A percentile compares a stretch with the other conserved stretches of the same genome.
Conservation (phyloP, 2,329 filamentous ascomycete genomes). For the Hypoxylon sp. region DNA sequence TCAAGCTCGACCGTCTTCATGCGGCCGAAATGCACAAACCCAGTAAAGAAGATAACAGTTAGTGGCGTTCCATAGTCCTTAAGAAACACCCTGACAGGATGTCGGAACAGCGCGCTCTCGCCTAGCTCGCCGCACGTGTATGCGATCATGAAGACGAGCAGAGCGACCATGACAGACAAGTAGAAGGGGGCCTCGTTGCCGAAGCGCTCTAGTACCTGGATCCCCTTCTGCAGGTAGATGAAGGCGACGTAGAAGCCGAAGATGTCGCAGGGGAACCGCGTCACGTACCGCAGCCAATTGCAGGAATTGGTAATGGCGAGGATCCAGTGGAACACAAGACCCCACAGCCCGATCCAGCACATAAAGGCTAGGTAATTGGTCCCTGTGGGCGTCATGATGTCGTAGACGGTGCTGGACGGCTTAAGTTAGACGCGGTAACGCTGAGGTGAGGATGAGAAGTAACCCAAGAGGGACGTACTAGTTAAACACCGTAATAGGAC, state of each 20-base stretch:
- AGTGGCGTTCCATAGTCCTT: slow-evolving; percentile 91
- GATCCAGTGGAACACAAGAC: slow-evolving; percentile 86
- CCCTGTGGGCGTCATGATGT: slow-evolving; percentile 83
- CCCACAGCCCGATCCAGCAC: slow-evolving; percentile 93
- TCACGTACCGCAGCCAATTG: slow-evolving; percentile 90
- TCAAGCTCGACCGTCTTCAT: slow-evolving; percentile 80
- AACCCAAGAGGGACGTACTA: slow-evolving; percentile 67
- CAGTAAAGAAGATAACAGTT: slow-evolving; percentile 88
- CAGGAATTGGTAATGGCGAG: slow-evolving; percentile 88
- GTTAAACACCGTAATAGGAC: slow-evolving; percentile 93
- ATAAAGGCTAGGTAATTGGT: slow-evolving; percentile 91
- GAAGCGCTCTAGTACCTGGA: slow-evolving; percentile 85
- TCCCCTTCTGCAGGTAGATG: slow-evolving; percentile 92
- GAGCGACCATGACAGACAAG: slow-evolving; percentile 80
- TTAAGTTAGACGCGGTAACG: slow-evolving; percentile 15
- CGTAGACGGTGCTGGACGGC: slow-evolving; percentile 78
- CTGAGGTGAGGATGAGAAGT: not conserved
- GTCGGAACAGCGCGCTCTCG: slow-evolving; percentile 78
- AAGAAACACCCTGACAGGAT: slow-evolving; percentile 83
- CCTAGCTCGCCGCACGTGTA: slow-evolving; percentile 82
- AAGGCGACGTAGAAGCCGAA: slow-evolving; percentile 95
- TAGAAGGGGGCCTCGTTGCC: slow-evolving; percentile 79
- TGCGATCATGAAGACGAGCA: slow-evolving; percentile 83
- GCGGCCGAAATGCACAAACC: slow-evolving; percentile 87
- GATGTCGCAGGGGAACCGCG: slow-evolving; percentile 91